Evolutionary conservation across 306 rosid species (phyloP).

Genomic region (Prunus armeniaca): DNA sequence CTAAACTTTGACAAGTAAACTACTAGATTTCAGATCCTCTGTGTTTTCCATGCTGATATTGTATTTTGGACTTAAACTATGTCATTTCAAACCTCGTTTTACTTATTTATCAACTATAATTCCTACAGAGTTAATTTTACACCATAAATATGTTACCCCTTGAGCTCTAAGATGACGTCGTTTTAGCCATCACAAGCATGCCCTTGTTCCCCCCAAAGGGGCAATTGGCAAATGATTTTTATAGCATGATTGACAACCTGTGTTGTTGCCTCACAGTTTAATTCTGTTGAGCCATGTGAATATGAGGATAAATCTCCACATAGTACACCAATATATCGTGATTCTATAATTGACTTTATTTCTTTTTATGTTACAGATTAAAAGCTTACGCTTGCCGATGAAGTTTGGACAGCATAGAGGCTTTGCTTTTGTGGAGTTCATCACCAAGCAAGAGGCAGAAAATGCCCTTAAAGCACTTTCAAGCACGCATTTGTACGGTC

Average conservation of each 20-base stretch:
- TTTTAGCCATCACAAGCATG: neutral
- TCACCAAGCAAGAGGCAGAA: conserved; percentile 83
- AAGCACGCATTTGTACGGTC: conserved; percentile 66
- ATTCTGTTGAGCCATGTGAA: neutral
- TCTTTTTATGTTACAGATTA: conserved; percentile 50
- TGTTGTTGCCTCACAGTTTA: neutral
- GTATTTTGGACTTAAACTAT: neutral
- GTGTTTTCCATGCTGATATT: neutral
- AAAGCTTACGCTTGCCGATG: conserved; percentile 84
- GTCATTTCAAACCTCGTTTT: neutral
- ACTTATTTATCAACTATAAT: neutral
- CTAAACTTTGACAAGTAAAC: neutral
- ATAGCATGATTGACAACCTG: neutral
- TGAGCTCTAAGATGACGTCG: neutral
- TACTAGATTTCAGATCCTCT: neutral
- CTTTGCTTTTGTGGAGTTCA: conserved; percentile 88
- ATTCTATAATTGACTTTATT: neutral
- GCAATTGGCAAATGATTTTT: neutral
- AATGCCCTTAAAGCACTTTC: conserved; percentile 78
- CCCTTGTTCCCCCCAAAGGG: neutral
- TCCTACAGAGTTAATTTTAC: neutral
- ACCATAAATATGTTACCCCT: neutral
- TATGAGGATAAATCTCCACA: neutral
- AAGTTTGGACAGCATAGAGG: conserved; percentile 88
- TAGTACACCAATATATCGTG: neutral